Percentiles rank a stretch among this genome's conserved stretches.
phyloP scores from a whole-genome alignment of 176 grass and related monocot species.

The Echinochloa phyllopogon region DNA sequence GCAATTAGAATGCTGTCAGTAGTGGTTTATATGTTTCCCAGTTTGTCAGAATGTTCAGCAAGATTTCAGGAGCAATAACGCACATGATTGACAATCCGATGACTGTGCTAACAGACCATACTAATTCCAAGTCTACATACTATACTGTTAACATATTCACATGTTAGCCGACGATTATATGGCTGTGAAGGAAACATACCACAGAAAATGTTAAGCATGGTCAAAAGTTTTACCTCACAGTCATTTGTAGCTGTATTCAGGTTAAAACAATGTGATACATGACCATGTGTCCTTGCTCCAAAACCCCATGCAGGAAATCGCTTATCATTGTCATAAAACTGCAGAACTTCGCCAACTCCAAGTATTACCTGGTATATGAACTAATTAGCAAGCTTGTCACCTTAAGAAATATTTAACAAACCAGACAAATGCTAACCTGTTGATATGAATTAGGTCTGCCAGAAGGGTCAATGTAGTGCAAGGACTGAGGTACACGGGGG shows the following conservation, averaged over 20 bases:
- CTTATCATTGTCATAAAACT: constrained; percentile 93
- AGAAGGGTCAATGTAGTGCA: constrained; percentile 96
- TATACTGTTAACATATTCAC: background rate
- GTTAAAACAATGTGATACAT: constrained; percentile 91
- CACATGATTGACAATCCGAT: constrained; percentile 13
- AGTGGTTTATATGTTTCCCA: background rate
- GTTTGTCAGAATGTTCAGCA: background rate
- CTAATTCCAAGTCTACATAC: background rate
- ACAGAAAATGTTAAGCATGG: background rate
- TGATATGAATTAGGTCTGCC: constrained; percentile 92
- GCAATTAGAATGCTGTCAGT: background rate
- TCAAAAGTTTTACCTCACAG: constrained; percentile 58
- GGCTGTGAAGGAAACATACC: background rate
- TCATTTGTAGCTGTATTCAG: constrained; percentile 63
- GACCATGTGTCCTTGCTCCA: constrained; percentile 67
- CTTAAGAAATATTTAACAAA: constrained; percentile 8
- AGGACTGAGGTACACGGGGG: constrained; percentile 69
- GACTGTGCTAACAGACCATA: background rate
- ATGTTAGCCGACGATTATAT: background rate
- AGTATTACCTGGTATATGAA: constrained; percentile 66
- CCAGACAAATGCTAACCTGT: constrained; percentile 55
- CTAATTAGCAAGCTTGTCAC: constrained; percentile 5
- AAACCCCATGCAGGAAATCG: constrained; percentile 94
- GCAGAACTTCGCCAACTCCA: constrained; percentile 84
- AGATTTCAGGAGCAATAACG: constrained; percentile 5